Evolutionary conservation across 1,139 yeast genomes (phyloP), one percentile per base, ranked within the genome.

Genomic region (Geotrichum histeridarum): DNA sequence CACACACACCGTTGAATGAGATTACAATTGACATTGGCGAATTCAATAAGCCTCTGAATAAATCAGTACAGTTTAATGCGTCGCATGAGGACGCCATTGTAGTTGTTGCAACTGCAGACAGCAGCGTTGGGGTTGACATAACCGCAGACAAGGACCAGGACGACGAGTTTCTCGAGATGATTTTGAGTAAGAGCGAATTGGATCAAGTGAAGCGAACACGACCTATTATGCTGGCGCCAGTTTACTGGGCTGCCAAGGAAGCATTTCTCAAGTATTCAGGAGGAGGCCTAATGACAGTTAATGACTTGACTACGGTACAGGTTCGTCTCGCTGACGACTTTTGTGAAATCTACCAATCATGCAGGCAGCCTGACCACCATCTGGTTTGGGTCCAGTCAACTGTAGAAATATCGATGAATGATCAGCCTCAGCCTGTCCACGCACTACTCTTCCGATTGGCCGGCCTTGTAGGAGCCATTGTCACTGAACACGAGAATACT

Each of bases 181-280:
- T 42, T 8, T 27, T 51, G 17, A 36, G 36, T 4, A 31, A 8
- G 4, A 30, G 27, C 8, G 54, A 51, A 32, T 31, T 42, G 14
- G 35, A 9, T 8, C 30, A 36, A 27, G 36, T 45, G 8, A 15
- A 17, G 11, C 17, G 17, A 18, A 12, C 42, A n/a, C 17, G 44
- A 14, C 31, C 51, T 42, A 15, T n/a, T 12, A 8, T 31, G 5
- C 12, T 43, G 11, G 31, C 31, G n/a, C 31, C 45, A 8, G 48
- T 51, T 12, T 51, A 47, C 39, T 51, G 54, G 54, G 42, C 51
- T 6, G 30, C 36, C 9, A 51, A 51, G 37, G 54, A 51, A 37
- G 45, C 54, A 8, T 51, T 47, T 36, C 27, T 42, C 6, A 51
- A 51, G 30, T 42, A 37, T n/a, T n/a, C 18, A 9, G 54, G 54